Base-by-base conservation (phyloP, 2,329 filamentous ascomycete genomes). In the Fusarium incarnatum region DNA sequence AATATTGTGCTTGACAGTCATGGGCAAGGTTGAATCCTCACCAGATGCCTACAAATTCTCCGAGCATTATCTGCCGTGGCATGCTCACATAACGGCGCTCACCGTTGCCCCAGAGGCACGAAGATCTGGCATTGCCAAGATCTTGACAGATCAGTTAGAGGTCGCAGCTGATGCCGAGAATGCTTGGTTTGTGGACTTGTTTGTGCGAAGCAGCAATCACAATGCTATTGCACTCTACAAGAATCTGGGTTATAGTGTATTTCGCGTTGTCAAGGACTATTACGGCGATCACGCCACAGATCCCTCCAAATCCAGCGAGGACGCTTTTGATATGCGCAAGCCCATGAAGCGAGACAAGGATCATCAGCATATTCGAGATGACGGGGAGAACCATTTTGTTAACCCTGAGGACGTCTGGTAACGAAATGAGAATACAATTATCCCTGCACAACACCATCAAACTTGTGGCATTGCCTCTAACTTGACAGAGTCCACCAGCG, bases 301-400 rank as follows among this genome's bases (percentile, higher is more conserved):
- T 56, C 88, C 89, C 6, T 88, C 85, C 12, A 84, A 87, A 64
- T 83, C 83, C 18, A 88, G 89, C 53, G 94, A 97, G 80, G 95
- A 98, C 83, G 96, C 95, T 20, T 96, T 93, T 79, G 96, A 99
- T 82, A 99, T 99, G 96, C 89, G 96, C 71, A 98, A 98, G 79
- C 89, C 94, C 40, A 89, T 95, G 83, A 92, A 88, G 80, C 88
- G 94, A 76, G 96, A 99, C 81, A 88, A 86, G 79, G 87, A 91
- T 59, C 82, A 86, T 61, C 87, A 92, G 79, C 93, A 97, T 80
- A 86, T 97, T 49, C 88, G 96, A 70, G 88, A 91, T 56, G 89
- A 95, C 73, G 96, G 96, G 20, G 92, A 96, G 83, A 85, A 89
- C 62, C 89, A 93, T 77, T 86, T 88, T 73, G 94, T 99, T 27